Evolutionary conservation across 495 filamentous ascomycete species (phyloP).

Genomic region (Annulohypoxylon maeteangense): DNA sequence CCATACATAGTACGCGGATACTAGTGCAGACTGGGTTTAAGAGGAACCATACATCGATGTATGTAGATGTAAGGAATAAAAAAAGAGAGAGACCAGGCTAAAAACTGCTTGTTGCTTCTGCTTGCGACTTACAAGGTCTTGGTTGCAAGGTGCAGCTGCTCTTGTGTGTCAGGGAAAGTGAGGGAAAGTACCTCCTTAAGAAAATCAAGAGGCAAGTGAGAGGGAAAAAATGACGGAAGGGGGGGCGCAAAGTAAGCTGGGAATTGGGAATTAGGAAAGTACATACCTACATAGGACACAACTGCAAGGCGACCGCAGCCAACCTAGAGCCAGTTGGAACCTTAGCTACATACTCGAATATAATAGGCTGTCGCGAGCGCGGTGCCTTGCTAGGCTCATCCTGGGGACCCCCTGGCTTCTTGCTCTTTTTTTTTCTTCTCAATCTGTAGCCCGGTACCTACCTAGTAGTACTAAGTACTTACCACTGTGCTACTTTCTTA

Average conservation of each 20-base stretch:
- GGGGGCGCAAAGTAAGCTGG: conserved; percentile 32
- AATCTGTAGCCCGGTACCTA: conserved; percentile 37
- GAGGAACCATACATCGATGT: not conserved
- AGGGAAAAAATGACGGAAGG: not conserved
- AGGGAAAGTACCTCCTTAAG: not conserved
- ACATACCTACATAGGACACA: conserved; percentile 4
- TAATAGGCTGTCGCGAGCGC: conserved; percentile 43
- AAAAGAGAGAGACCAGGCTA: conserved; percentile 11
- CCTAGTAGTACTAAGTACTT: not conserved
- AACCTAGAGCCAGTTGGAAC: conserved; percentile 30
- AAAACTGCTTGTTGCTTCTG: conserved; percentile 34
- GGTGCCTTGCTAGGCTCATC: conserved; percentile 48
- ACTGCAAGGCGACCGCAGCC: conserved; percentile 36
- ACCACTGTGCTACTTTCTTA: not conserved
- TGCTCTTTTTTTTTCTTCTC: conserved; percentile 10
- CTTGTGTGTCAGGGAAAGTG: conserved; percentile 21
- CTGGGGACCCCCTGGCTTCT: conserved; percentile 37
- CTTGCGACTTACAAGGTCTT: conserved; percentile 34
- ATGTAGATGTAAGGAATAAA: conserved; percentile 12
- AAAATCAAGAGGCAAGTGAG: not conserved
- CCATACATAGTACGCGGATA: conserved; percentile 21
- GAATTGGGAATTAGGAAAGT: conserved; percentile 13
- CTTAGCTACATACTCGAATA: conserved; percentile 24
- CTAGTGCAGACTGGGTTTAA: conserved; percentile 18
- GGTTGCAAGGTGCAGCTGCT: conserved; percentile 31